Base-by-base conservation (phyloP, 495 filamentous ascomycete species). In the Aspergillus coremiiformis region DNA sequence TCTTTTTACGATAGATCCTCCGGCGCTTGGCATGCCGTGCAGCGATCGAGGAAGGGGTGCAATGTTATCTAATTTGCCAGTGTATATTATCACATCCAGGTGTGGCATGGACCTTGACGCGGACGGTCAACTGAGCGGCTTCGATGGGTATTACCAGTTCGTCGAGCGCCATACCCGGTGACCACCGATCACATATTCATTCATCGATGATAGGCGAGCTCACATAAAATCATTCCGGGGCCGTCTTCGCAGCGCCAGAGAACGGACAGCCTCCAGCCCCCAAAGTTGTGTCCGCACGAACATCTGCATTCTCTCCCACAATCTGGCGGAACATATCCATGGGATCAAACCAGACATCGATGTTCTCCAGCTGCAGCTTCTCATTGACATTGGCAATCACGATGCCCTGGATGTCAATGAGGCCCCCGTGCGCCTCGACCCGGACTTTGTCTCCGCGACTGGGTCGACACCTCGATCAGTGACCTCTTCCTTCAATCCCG, bases 281-380 rank as follows among this genome's bases (percentile, higher is more conserved):
- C 0, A 29, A 19, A 1, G 19, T 12, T 32, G 10, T 33, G 3
- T 32, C 47, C 5, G 27, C 17, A 1, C 4, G 27, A 20, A 33
- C 30, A 19, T 33, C 46, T 20, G 20, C 20, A 3, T 45, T 32
- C 15, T 49, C 52, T 11, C 43, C 23, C 4, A 49, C 75, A 56
- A 85, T 83, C 68, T 84, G 82, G 17, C 80, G 68, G 57, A 86
- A 85, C 82, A 85, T 84, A 32, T 79, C 72, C 58, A 82, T 64
- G 0, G 83, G 80, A 53, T 85, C 83, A 51, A 79, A 84, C 69
- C 77, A 86, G 6, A 81, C 81, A 50, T 85, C 76, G 14, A 85
- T 64, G 27, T 64, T 73, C 57, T 78, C 67, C 7, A 84, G 55
- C 52, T 78, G 71, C 51, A 85, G 55, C 53, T 73, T 73, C 33